A percentile compares a stretch with the other conserved stretches of the same genome.
Conservation (phyloP, 805 yeast species). For the Metschnikowia reukaufii region DNA sequence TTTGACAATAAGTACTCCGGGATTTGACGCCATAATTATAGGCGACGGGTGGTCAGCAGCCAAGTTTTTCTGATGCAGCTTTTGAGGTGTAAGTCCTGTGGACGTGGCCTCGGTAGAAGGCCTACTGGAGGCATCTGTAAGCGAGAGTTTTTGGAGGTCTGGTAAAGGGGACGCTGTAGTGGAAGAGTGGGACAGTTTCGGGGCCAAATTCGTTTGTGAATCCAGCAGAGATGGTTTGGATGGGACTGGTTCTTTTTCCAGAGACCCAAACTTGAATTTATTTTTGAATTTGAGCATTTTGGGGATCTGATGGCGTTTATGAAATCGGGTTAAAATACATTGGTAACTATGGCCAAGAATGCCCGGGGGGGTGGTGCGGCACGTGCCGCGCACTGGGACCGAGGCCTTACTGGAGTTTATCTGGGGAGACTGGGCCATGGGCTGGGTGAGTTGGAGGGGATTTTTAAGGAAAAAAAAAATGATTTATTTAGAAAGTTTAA, state of each 20-base stretch:
- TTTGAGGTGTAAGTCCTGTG: slow-evolving; percentile 1
- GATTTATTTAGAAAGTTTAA: too few species aligned
- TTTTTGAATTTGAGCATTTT: slow-evolving; percentile 33
- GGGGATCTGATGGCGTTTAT: neutral
- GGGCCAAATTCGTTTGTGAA: neutral
- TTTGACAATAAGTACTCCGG: slow-evolving; percentile 77
- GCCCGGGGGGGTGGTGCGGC: slow-evolving; percentile 1
- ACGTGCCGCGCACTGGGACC: slow-evolving; percentile 1
- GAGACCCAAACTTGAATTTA: slow-evolving; percentile 29
- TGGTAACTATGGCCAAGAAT: neutral
- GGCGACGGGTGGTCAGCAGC: slow-evolving; percentile 7
- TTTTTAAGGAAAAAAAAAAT: too few species aligned
- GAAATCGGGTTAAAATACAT: neutral
- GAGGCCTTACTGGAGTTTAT: neutral
- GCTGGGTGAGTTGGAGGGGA: too few species aligned
- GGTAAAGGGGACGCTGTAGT: slow-evolving; percentile 12
- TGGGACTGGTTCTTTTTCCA: slow-evolving; percentile 17
- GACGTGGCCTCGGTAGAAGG: slow-evolving; percentile 11
- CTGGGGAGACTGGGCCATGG: neutral
- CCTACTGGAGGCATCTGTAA: slow-evolving; percentile 5
- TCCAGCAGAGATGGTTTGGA: neutral
- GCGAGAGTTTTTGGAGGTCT: slow-evolving; percentile 14
- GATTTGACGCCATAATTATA: slow-evolving; percentile 30
- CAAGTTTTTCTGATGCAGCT: neutral
- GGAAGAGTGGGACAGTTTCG: slow-evolving; percentile 8